Evolutionary conservation across 2,329 filamentous ascomycete species (phyloP).

Genomic region (Pestalotiopsis sp.): DNA sequence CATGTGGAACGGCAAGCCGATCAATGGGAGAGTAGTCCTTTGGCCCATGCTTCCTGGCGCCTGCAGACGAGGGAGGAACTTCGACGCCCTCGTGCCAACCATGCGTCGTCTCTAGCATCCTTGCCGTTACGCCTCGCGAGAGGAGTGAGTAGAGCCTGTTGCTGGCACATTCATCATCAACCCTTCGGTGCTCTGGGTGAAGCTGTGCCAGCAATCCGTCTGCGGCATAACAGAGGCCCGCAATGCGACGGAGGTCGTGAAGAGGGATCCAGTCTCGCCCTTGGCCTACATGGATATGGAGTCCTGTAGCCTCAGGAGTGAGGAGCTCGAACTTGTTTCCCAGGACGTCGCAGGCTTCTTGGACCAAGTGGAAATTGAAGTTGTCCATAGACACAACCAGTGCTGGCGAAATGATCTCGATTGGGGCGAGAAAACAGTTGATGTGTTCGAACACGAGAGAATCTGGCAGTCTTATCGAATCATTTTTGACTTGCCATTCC

Average conservation of each 20-base stretch:
- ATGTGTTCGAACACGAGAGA: no score
- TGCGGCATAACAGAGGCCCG: neutral
- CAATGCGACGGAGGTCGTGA: neutral
- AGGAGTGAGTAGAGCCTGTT: neutral
- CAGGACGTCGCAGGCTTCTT: neutral
- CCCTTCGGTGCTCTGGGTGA: neutral
- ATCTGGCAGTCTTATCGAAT: no score
- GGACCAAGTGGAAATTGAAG: neutral
- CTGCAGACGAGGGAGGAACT: neutral
- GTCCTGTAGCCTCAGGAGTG: neutral
- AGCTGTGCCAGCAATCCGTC: neutral
- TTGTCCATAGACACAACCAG: neutral
- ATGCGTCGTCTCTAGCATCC: neutral
- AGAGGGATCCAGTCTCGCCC: neutral
- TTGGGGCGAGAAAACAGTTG: neutral
- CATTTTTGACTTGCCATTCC: no score
- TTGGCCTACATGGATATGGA: neutral
- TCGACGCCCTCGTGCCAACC: neutral
- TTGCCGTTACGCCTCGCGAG: neutral
- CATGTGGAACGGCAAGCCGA: no score
- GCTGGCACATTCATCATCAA: neutral
- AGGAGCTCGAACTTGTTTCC: neutral
- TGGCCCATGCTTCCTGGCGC: no score
- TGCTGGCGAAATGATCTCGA: neutral
- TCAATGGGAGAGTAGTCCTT: no score